Base-by-base conservation (phyloP, 1,284 basidiomycete species). In the Malassezia brasiliensis region DNA sequence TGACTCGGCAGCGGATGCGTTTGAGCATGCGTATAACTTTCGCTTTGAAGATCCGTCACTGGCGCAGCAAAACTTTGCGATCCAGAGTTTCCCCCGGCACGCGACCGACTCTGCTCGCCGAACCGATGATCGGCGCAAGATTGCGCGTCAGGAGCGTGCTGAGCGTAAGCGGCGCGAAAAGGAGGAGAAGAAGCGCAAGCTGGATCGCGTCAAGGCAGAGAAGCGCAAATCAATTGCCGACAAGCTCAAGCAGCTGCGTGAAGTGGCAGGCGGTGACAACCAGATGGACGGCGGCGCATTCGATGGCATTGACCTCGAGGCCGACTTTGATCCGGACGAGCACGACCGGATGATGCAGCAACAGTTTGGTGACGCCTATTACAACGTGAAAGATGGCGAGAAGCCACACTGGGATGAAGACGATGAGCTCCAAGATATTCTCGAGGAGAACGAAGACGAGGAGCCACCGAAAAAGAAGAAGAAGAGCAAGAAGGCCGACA, bases 331-430 rank as follows among this genome's bases (percentile, higher is more conserved):
- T 46, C 68, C 72, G 4, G 65, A 64, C 14, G 63, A 62, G 38
- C 72, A 74, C 52, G 72, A 74, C 52, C 49, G 54, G 30, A 50
- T 63, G 38, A 74, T 74, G 72, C 50, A 62, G 34, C 48, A 39
- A 25, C 66, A 62, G 8, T 74, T 74, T 38, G 63, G 64, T 15
- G 69, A 74, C 20, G 50, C 50, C 2, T 74, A 72, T 51, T 73
- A 74, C 47, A 49, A 39, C 22, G 36, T 51, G 14, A 66, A 65
- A 9, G 64, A 63, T 10, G 60, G 44, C 10, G 37, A 47, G 41
- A 91, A 93, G 76, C 90, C 91, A 5, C 77, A 77, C 0, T 96
- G 90, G 90, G 85, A 87, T 31, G 86, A 90, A 60, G 88, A 93
- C 60, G 85, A 90, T 59, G 82, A 90, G 62, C 82, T 90, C 53